phyloP scores from a whole-genome alignment of 306 rosid species.

The Pyrus bretschneideri region DNA sequence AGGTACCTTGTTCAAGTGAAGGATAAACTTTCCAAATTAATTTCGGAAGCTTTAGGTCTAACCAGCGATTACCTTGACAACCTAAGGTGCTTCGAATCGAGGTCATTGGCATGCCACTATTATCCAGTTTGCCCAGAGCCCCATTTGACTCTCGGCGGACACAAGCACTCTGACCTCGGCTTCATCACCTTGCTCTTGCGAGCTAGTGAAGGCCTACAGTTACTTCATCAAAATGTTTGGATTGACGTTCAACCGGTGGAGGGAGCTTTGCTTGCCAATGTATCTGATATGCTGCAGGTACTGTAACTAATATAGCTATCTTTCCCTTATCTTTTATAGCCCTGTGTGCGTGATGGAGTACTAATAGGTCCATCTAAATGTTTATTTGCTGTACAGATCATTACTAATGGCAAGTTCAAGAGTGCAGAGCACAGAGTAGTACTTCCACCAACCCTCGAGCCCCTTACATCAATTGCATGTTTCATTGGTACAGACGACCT shows the following conservation, averaged over 20 bases:
- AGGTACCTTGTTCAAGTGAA: background rate
- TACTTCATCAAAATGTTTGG: conserved; percentile 17
- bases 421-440: conserved; percentile 12
- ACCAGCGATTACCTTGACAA: conserved; percentile 7
- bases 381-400: background rate
- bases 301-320: background rate
- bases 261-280: conserved; percentile 13
- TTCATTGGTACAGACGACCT: conserved; percentile 3
- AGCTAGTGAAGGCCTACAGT: conserved; percentile 18
- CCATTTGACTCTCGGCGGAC: conserved; percentile 9
- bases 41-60: conserved; percentile 25
- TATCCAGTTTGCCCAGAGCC: conserved; percentile 24
- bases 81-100: conserved; percentile 10
- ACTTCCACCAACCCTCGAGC: background rate
- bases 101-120: conserved; percentile 11
- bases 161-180: conserved; percentile 13
- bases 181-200: conserved; percentile 19
- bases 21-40: background rate
- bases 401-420: conserved; percentile 14
- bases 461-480: conserved; percentile 17
- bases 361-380: background rate
- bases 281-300: conserved; percentile 24
- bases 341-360: background rate
- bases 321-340: background rate
- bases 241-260: conserved; percentile 7